Percentiles rank a stretch among this genome's conserved stretches.
These are phyloP conservation scores for Boletus patriciae DNA, from an alignment of 768 basidiomycete species.

Conservation along the genomic window DNA sequence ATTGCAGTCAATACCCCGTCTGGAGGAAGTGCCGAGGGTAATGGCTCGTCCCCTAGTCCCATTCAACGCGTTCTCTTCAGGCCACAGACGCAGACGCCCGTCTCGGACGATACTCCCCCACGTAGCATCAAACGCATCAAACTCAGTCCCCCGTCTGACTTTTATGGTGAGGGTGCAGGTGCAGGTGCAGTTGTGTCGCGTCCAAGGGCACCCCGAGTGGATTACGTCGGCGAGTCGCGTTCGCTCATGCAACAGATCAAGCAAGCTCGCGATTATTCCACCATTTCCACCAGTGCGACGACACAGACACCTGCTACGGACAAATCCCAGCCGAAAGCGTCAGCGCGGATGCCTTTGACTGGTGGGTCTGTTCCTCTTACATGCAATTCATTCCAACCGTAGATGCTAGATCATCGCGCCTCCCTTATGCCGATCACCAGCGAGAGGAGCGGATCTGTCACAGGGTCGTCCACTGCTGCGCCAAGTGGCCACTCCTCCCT, in stretches of 20 bases:
- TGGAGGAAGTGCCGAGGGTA: slow-evolving; percentile 46
- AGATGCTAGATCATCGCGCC: slow-evolving; percentile 11
- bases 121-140: slow-evolving; percentile 81
- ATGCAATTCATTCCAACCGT: background rate
- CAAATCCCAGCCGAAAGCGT: slow-evolving; percentile 7
- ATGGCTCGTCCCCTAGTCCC: slow-evolving; percentile 47
- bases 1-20: slow-evolving; percentile 82
- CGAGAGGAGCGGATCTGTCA: slow-evolving; percentile 25
- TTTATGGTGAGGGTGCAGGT: slow-evolving; percentile 50
- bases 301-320: slow-evolving; percentile 26
- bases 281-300: slow-evolving; percentile 62
- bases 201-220: slow-evolving; percentile 49
- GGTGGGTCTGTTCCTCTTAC: slow-evolving; percentile 15
- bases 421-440: slow-evolving; percentile 11
- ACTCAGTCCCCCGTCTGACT: slow-evolving; percentile 66
- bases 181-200: slow-evolving; percentile 51
- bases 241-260: slow-evolving; percentile 81
- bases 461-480: slow-evolving; percentile 31
- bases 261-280: slow-evolving; percentile 74
- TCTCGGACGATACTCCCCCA: slow-evolving; percentile 48
- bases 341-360: background rate
- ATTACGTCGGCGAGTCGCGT: slow-evolving; percentile 76
- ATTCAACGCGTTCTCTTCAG: slow-evolving; percentile 44
- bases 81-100: slow-evolving; percentile 46
- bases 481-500: slow-evolving; percentile 55